phyloP scores from a whole-genome alignment of 2,329 filamentous ascomycete species.

The Biscogniauxia marginata region DNA sequence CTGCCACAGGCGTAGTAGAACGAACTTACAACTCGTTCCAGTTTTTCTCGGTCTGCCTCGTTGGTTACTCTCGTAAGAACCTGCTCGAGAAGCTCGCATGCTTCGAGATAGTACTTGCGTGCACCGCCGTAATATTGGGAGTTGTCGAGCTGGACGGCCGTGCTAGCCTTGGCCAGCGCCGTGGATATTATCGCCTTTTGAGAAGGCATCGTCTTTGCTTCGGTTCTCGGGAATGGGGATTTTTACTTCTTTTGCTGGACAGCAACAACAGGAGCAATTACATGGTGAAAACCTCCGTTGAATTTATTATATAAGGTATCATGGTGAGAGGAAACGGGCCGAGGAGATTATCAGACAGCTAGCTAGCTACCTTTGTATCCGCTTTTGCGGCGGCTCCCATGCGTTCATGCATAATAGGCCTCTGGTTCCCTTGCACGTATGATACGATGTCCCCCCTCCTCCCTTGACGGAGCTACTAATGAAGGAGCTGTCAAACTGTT shows the following conservation, averaged over 20 bases:
- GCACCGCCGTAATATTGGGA: constrained; percentile 27
- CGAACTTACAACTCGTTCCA: constrained; percentile 23
- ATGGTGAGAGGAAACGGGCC: not conserved
- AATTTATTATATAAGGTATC: not conserved
- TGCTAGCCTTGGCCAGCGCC: constrained; percentile 28
- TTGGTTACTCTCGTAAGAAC: constrained; percentile 21
- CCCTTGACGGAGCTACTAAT: not conserved
- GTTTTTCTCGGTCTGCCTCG: constrained; percentile 20
- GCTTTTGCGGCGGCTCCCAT: not conserved
- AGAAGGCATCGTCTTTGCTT: constrained; percentile 18
- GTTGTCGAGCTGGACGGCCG: constrained; percentile 30
- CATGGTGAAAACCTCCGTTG: not conserved
- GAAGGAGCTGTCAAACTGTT: not conserved
- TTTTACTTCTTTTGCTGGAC: not conserved
- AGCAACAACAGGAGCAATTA: not conserved
- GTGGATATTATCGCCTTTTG: constrained; percentile 28
- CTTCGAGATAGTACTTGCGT: constrained; percentile 26
- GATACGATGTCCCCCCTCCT: not conserved
- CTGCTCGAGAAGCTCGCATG: constrained; percentile 22
- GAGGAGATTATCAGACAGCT: not conserved
- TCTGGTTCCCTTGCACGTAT: not conserved
- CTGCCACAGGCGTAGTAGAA: not conserved
- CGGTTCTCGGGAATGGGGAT: too few species aligned
- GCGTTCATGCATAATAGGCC: not conserved
- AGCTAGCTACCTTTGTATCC: constrained; percentile 1